phyloP scores from a whole-genome alignment of 306 rosid species.

The Cucurbita moschata region DNA sequence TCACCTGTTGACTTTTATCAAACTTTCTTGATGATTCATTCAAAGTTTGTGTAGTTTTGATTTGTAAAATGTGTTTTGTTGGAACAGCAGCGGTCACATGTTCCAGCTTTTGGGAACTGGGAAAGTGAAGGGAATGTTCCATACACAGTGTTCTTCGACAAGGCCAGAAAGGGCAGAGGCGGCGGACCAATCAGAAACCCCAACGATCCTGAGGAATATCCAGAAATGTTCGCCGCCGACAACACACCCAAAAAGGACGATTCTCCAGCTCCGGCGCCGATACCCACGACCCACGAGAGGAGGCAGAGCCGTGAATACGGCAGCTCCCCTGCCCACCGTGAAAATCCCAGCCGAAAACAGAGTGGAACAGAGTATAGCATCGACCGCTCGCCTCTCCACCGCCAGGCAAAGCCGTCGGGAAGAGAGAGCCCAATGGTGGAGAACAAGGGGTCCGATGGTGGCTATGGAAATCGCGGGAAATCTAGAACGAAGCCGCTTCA shows the following conservation, averaged over 20 bases:
- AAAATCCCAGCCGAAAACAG: conserved; percentile 22
- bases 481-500: conserved; percentile 38
- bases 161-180: conserved; percentile 74
- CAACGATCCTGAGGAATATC: conserved; percentile 66
- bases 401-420: conserved; percentile 46
- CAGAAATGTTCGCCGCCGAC: conserved; percentile 27
- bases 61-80: not conserved
- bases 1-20: not conserved
- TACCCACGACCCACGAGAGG: conserved; percentile 24
- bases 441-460: conserved; percentile 46
- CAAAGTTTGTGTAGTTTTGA: not conserved
- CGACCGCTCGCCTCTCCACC: conserved; percentile 84
- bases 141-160: conserved; percentile 77
- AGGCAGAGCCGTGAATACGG: conserved; percentile 35
- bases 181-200: conserved; percentile 66
- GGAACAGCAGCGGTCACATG: conserved; percentile 60
- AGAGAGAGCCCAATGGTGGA: conserved; percentile 52
- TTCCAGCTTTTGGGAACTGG: conserved; percentile 90
- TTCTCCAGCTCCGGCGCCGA: conserved; percentile 19
- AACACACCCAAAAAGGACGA: conserved; percentile 20
- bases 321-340: conserved; percentile 48
- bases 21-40: not conserved
- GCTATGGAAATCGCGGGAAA: conserved; percentile 72
- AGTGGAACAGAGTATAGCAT: conserved; percentile 47
- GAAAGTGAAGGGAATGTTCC: conserved; percentile 73